Conservation (phyloP, 805 yeast genomes). For the Limtongia smithiae region DNA sequence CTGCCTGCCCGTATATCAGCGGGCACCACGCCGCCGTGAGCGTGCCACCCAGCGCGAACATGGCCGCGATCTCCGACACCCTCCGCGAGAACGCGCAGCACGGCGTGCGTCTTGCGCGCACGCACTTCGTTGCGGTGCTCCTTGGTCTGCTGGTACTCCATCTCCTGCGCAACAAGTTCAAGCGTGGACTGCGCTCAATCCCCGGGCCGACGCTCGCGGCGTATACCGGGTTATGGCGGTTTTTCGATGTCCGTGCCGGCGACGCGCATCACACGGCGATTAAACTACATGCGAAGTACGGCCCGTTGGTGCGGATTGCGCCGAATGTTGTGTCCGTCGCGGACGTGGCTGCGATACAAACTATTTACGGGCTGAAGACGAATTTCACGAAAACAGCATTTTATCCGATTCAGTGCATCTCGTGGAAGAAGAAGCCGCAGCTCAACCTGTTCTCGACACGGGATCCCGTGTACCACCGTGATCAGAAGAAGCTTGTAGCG, state of each 20-base stretch:
- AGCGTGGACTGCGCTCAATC: no score
- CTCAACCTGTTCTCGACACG: neutral
- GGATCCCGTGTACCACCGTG: conserved; percentile 8
- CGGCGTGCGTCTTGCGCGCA: no score
- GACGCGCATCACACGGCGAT: conserved; percentile 51
- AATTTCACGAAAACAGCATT: neutral
- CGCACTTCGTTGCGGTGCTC: no score
- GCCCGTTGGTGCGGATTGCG: conserved; percentile 58
- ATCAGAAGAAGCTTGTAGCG: conserved; percentile 9
- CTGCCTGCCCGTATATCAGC: no score
- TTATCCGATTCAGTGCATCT: neutral
- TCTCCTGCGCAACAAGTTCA: neutral
- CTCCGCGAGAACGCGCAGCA: no score
- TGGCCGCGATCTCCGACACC: no score
- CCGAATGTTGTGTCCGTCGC: conserved; percentile 61
- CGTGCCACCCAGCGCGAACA: no score
- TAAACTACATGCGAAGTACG: conserved; percentile 52
- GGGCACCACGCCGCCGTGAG: no score
- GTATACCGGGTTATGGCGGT: conserved; percentile 43
- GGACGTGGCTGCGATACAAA: conserved; percentile 49
- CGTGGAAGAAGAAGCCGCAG: conserved; percentile 17
- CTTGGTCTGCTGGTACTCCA: neutral
- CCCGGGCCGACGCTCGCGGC: conserved; percentile 61
- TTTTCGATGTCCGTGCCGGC: conserved; percentile 46
- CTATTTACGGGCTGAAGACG: conserved; percentile 43